phyloP scores from a whole-genome alignment of 2,329 filamentous ascomycete species.

The Byssoonygena ceratinophila region DNA sequence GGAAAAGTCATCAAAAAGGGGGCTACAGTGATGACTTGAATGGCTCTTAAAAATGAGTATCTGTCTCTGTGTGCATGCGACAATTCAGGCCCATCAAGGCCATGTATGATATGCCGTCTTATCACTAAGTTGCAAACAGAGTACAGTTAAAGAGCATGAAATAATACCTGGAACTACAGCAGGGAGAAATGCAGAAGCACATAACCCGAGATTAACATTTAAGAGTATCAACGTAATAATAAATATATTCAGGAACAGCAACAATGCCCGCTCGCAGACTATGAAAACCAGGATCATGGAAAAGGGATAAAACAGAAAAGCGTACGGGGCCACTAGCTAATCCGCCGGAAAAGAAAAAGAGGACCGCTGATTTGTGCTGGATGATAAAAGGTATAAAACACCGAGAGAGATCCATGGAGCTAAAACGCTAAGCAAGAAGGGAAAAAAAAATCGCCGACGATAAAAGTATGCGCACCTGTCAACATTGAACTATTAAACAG shows the following conservation, averaged over 20 bases:
- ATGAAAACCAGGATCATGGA: neutral
- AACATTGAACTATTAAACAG: conserved; percentile 2
- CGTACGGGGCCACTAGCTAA: too few relatives aligned
- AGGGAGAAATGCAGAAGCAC: neutral
- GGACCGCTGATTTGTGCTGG: too few relatives aligned
- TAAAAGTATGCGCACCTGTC: neutral
- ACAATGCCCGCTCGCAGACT: neutral
- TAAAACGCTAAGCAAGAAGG: neutral
- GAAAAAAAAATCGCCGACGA: neutral
- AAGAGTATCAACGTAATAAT: neutral
- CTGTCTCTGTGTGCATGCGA: neutral
- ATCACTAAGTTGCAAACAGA: neutral
- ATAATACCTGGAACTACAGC: too few relatives aligned
- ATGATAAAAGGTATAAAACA: neutral
- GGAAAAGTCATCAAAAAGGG: too few relatives aligned
- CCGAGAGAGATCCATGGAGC: neutral
- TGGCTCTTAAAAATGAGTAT: too few relatives aligned
- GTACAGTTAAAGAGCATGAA: too few relatives aligned
- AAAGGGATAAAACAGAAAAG: neutral
- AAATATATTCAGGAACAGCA: too few relatives aligned
- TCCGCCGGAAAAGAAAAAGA: neutral
- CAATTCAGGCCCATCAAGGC: neutral
- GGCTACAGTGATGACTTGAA: too few relatives aligned
- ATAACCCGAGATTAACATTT: neutral
- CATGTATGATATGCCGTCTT: conserved; percentile 3